Evolutionary conservation across 2,329 filamentous ascomycete species (phyloP).

Genomic region (Dactylellina sp.): DNA sequence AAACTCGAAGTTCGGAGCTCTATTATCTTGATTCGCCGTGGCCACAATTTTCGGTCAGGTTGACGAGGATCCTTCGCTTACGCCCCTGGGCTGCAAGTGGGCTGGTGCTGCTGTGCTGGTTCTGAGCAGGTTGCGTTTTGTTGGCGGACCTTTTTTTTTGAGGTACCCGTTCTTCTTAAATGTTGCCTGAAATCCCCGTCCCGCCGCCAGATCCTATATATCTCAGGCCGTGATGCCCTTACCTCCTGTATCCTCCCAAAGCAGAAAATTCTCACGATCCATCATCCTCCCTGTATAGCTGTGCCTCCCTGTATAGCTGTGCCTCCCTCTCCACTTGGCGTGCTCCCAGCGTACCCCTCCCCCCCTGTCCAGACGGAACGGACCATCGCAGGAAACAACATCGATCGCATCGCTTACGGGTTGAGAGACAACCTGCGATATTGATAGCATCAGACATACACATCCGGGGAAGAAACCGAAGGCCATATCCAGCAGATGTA

Average conservation of each 20-base stretch:
- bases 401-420: slow-evolving; percentile 39
- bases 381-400: slow-evolving; percentile 27
- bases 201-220: slow-evolving; percentile 1
- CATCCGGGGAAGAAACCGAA: slow-evolving; percentile 2
- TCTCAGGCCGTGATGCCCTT: neutral
- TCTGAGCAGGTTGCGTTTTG: too few species aligned
- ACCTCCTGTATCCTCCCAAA: slow-evolving; percentile 21
- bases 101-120: neutral
- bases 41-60: too few species aligned
- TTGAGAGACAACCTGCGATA: slow-evolving; percentile 17
- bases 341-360: slow-evolving; percentile 10
- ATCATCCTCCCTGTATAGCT: slow-evolving; percentile 11
- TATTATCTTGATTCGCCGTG: too few species aligned
- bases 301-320: slow-evolving; percentile 31
- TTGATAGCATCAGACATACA: slow-evolving; percentile 8
- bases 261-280: slow-evolving; percentile 7
- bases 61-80: too few species aligned
- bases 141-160: too few species aligned
- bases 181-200: too few species aligned
- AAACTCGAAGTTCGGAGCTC: too few species aligned
- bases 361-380: slow-evolving; percentile 17
- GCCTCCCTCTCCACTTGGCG: slow-evolving; percentile 24
- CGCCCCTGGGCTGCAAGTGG: neutral
- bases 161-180: too few species aligned
- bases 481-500: neutral